phyloP scores from a whole-genome alignment of 169 alveolate species.

The Blepharisma undulans region DNA sequence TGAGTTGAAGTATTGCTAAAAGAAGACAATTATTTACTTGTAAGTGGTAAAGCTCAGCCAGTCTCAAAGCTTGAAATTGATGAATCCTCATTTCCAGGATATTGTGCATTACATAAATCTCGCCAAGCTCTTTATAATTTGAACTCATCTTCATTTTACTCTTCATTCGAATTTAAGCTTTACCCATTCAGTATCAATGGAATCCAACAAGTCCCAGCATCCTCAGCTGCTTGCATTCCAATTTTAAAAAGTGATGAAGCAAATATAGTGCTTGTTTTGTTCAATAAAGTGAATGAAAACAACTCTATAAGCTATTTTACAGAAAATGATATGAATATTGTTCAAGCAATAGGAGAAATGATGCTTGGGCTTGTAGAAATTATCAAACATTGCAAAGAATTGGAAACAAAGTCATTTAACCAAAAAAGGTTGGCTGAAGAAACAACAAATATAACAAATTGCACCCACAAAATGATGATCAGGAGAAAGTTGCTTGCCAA shows the following conservation, averaged over 20 bases:
- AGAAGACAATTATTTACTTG: background rate
- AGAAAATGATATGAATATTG: background rate
- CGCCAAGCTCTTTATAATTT: background rate
- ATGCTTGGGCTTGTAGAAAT: background rate
- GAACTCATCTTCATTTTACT: background rate
- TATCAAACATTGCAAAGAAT: background rate
- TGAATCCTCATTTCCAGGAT: slow-evolving; percentile 8
- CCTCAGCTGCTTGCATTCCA: slow-evolving; percentile 7
- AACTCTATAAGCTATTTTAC: background rate
- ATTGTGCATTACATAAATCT: background rate
- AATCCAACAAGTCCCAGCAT: background rate
- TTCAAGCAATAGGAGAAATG: background rate
- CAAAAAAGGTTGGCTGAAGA: background rate
- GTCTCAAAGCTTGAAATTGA: background rate
- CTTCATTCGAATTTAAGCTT: background rate
- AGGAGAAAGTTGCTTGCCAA: background rate
- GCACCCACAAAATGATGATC: background rate
- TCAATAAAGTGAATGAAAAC: background rate
- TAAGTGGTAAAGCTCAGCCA: background rate
- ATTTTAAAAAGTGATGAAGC: background rate
- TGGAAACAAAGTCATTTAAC: background rate
- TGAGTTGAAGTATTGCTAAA: background rate
- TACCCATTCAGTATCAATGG: background rate
- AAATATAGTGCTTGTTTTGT: background rate
- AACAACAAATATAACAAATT: background rate